phyloP scores from a whole-genome alignment of 352 stramenopile species.

The Phytophthora colocasiae region DNA sequence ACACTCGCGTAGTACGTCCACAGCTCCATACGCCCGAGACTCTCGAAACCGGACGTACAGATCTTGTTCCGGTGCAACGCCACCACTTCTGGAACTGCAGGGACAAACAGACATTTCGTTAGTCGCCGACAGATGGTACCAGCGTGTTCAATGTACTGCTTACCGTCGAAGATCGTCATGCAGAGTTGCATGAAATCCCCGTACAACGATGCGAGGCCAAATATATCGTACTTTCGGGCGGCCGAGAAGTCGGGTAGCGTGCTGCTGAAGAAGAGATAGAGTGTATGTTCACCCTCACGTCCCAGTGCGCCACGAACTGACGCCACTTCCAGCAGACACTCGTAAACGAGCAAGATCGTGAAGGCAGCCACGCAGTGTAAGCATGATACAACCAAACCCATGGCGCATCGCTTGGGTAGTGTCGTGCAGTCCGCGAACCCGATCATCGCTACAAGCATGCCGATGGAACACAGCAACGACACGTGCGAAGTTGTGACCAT shows the following conservation, averaged over 20 bases:
- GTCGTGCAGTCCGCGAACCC: constrained; percentile 82
- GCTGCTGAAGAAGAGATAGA: constrained; percentile 82
- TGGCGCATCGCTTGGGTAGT: constrained; percentile 58
- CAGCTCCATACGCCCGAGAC: constrained; percentile 73
- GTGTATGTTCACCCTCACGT: constrained; percentile 69
- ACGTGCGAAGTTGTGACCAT: constrained; percentile 82
- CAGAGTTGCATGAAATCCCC: constrained; percentile 74
- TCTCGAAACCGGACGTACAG: constrained; percentile 64
- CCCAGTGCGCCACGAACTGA: constrained; percentile 68
- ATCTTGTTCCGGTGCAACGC: constrained; percentile 88
- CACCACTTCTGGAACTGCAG: constrained; percentile 77
- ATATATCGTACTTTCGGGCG: constrained; percentile 69
- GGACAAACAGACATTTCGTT: constrained; percentile 13
- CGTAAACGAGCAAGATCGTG: constrained; percentile 78
- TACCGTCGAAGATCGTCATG: constrained; percentile 89
- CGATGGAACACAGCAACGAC: constrained; percentile 63
- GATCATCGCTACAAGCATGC: constrained; percentile 67
- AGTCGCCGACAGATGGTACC: constrained; percentile 1
- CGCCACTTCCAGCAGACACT: constrained; percentile 82
- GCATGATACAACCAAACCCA: constrained; percentile 58
- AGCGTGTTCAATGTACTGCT: not conserved
- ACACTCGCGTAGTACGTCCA: constrained; percentile 88
- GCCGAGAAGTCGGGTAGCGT: constrained; percentile 78
- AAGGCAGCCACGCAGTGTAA: constrained; percentile 75
- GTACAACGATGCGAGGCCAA: constrained; percentile 68